These are phyloP conservation scores for Fusarium newnesense DNA, from an alignment of 2,329 filamentous ascomycete species.

Conservation along the genomic window DNA sequence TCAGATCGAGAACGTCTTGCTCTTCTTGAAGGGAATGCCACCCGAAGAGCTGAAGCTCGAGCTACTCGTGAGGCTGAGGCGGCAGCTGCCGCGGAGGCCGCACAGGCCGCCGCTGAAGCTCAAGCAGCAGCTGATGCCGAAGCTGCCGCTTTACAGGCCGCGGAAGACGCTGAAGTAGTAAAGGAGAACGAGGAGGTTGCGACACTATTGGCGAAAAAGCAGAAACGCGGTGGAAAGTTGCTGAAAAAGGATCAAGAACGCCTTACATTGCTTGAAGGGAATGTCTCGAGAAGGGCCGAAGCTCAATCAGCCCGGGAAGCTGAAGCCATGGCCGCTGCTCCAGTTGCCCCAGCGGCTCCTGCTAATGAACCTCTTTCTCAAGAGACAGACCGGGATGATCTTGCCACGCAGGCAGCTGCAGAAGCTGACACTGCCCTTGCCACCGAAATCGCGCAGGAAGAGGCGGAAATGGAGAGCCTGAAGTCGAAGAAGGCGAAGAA, in stretches of 20 bases:
- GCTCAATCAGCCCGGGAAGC: conserved; percentile 30
- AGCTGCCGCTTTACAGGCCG: conserved; percentile 33
- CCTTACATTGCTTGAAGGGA: conserved; percentile 32
- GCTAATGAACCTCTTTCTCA: conserved; percentile 24
- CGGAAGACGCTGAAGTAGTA: conserved; percentile 47
- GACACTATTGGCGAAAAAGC: conserved; percentile 31
- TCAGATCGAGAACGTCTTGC: conserved; percentile 35
- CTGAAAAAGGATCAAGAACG: conserved; percentile 39
- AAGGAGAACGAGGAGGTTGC: conserved; percentile 39
- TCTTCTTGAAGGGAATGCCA: conserved; percentile 37
- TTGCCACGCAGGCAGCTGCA: conserved; percentile 25
- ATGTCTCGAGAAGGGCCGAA: conserved; percentile 29
- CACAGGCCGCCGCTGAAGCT: conserved; percentile 25
- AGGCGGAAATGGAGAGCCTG: conserved; percentile 36
- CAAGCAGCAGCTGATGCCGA: conserved; percentile 33
- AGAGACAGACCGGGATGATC: conserved; percentile 12
- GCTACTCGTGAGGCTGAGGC: conserved; percentile 23
- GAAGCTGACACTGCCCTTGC: conserved; percentile 29
- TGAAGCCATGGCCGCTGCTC: conserved; percentile 12
- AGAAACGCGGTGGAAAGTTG: conserved; percentile 36
- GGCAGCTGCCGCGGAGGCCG: conserved; percentile 34
- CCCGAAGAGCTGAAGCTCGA: conserved; percentile 42
- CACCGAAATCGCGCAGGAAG: conserved; percentile 37
- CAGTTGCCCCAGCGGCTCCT: conserved; percentile 13
- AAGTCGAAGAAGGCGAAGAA: conserved; percentile 50